Evolutionary conservation across 2,329 filamentous ascomycete genomes (phyloP).

Genomic region (Camillea tinctor): DNA sequence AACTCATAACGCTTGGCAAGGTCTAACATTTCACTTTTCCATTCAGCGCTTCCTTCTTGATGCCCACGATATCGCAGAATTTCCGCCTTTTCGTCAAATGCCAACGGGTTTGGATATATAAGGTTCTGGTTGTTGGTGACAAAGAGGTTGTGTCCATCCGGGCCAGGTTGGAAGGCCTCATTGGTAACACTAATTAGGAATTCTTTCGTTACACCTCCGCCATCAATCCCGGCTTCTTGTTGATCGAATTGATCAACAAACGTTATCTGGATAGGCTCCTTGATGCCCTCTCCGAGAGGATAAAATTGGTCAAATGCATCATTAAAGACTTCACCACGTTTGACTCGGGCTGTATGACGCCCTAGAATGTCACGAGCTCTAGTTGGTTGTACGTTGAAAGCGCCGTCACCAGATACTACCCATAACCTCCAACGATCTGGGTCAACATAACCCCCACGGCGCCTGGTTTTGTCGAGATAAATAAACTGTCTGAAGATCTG

Average conservation of each 20-base stretch:
- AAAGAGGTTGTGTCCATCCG: conserved; percentile 64
- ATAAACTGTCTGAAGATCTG: conserved; percentile 94
- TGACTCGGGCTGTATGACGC: conserved; percentile 76
- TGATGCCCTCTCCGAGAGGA: conserved; percentile 74
- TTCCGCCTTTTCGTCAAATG: conserved; percentile 67
- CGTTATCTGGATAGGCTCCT: conserved; percentile 94
- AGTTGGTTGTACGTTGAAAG: conserved; percentile 18
- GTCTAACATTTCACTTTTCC: conserved; percentile 55
- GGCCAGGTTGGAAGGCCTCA: conserved; percentile 66
- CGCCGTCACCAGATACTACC: conserved; percentile 43
- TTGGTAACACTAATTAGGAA: conserved; percentile 87
- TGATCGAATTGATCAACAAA: conserved; percentile 90
- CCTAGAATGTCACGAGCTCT: conserved; percentile 41
- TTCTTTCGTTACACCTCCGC: conserved; percentile 95
- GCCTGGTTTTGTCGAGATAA: conserved; percentile 71
- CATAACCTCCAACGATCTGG: conserved; percentile 72
- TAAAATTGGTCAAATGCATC: conserved; percentile 88
- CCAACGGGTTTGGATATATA: conserved; percentile 82
- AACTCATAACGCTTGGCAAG: conserved; percentile 82
- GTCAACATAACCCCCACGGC: conserved; percentile 67
- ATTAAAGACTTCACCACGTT: conserved; percentile 74
- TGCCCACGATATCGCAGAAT: conserved; percentile 52
- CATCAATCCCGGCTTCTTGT: conserved; percentile 90
- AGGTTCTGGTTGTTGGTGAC: conserved; percentile 81
- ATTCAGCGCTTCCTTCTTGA: conserved; percentile 53